These are phyloP conservation scores for Diplodia mutila DNA, from an alignment of 2,329 filamentous ascomycete species.

Conservation along the genomic window DNA sequence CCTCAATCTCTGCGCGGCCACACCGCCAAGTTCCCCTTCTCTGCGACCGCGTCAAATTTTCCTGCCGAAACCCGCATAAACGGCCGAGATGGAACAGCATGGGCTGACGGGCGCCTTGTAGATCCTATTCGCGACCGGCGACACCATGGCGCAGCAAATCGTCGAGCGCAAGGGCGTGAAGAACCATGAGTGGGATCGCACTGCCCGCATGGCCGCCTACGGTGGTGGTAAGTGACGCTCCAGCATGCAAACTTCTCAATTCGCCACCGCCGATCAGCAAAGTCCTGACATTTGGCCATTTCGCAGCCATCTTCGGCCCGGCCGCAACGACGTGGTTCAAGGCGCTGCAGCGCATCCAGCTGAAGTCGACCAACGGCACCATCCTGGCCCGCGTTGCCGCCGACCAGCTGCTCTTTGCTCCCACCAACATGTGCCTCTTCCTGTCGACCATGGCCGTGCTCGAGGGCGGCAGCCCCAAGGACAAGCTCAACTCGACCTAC, in stretches of 20 bases:
- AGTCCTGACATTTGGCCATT: slow-evolving; percentile 27
- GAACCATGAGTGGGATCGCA: slow-evolving; percentile 72
- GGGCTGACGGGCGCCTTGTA: slow-evolving; percentile 34
- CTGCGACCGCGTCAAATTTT: neutral
- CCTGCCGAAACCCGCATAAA: slow-evolving; percentile 13
- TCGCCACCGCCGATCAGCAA: neutral
- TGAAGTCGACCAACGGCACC: slow-evolving; percentile 68
- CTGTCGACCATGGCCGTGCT: slow-evolving; percentile 81
- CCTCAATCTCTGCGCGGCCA: neutral
- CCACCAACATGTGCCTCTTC: slow-evolving; percentile 81
- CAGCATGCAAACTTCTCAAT: slow-evolving; percentile 36
- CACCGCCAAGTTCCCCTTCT: neutral
- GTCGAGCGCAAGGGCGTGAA: slow-evolving; percentile 79
- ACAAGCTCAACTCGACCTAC: slow-evolving; percentile 76
- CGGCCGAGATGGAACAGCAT: slow-evolving; percentile 1
- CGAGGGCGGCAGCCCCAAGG: slow-evolving; percentile 66
- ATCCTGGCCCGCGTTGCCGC: slow-evolving; percentile 74
- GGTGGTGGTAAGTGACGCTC: slow-evolving; percentile 64
- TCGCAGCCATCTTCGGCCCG: slow-evolving; percentile 77
- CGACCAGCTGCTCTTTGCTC: slow-evolving; percentile 84
- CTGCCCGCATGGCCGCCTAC: slow-evolving; percentile 78
- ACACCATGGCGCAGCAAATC: slow-evolving; percentile 86
- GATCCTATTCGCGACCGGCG: slow-evolving; percentile 89
- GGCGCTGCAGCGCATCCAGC: slow-evolving; percentile 69
- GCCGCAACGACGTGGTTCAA: slow-evolving; percentile 85